Conservation (phyloP, 2,329 filamentous ascomycete species). For the Verticillium tricorpus region DNA sequence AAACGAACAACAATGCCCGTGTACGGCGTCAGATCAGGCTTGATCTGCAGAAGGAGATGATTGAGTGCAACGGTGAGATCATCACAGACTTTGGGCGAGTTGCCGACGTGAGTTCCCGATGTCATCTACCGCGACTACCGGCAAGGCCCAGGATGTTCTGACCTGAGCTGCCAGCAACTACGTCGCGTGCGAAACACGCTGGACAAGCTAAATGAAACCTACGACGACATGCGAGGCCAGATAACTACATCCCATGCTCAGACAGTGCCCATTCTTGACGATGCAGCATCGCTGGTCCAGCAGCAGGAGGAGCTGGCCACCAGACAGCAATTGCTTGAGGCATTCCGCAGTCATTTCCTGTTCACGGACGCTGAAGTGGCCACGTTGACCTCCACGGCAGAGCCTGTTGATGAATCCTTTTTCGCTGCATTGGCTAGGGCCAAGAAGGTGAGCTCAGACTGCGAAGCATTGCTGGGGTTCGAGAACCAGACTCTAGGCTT, state of each 20-base stretch:
- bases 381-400: slow-evolving; percentile 70
- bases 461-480: slow-evolving; percentile 81
- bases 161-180: slow-evolving; percentile 62
- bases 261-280: slow-evolving; percentile 69
- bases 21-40: slow-evolving; percentile 74
- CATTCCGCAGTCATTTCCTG: slow-evolving; percentile 79
- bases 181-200: slow-evolving; percentile 78
- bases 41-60: slow-evolving; percentile 85
- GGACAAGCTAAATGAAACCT: slow-evolving; percentile 71
- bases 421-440: slow-evolving; percentile 73
- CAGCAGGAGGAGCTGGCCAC: slow-evolving; percentile 71
- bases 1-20: slow-evolving; percentile 69
- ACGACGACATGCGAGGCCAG: slow-evolving; percentile 73
- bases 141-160: background rate
- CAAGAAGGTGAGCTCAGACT: slow-evolving; percentile 84
- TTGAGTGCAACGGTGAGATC: slow-evolving; percentile 86
- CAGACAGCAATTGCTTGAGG: slow-evolving; percentile 72
- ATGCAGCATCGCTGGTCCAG: slow-evolving; percentile 68
- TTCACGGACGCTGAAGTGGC: slow-evolving; percentile 76
- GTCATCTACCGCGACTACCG: too few species aligned
- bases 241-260: slow-evolving; percentile 71
- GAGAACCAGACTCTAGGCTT: slow-evolving; percentile 85
- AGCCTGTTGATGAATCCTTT: slow-evolving; percentile 81
- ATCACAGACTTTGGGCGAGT: slow-evolving; percentile 85
- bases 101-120: slow-evolving; percentile 61